Evolutionary conservation across 176 grass and related monocot species (phyloP), one percentile per base, ranked within the genome.

Genomic region (Carex kokanica): DNA sequence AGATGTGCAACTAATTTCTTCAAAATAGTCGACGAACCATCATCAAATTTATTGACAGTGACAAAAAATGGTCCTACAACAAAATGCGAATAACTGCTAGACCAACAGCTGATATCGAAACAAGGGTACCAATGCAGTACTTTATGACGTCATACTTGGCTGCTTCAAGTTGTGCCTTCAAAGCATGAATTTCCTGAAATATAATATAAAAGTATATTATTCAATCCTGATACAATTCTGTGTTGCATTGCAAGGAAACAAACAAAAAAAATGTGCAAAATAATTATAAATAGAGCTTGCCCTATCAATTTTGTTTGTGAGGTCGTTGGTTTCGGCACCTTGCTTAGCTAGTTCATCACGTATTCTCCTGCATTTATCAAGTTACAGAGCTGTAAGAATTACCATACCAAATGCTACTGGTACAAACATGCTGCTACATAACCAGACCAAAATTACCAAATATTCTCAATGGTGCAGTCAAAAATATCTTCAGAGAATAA

Each of bases 121-220:
- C 85, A 81, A 90, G 84, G 16, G 85, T 84, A 81, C 84, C 85
- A 56, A 90, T 87, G 75, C 88, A 86, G 81, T 90, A 86, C 65
- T 90, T 90, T 60, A 90, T 84, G 16, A 84, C 85, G 45, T 90
- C 85, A 64, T 90, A 90, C 18, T 87, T 90, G 2, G 88, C 88
- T 45, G 85, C 88, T 32, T 90, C 85, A 40, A 87, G 54, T 49
- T 84, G 85, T n/a, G 85, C 85, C 31, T 70, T 84, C 56, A 90
- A 59, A 61, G 73, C 72, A 84, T 90, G 85, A 49, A 90, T 90
- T 64, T 90, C 88, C 88, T 87, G 63, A 74, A 84, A 83, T 56
- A 69, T 23, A 79, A 57, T 15, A 40, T 8, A 52, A 72, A 20
- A 83, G 38, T 5, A 83, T 34, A 83, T 17, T 72, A 16, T 71